Evolutionary conservation across 345 rosid species (phyloP).

Genomic region (Triadica sebifera): DNA sequence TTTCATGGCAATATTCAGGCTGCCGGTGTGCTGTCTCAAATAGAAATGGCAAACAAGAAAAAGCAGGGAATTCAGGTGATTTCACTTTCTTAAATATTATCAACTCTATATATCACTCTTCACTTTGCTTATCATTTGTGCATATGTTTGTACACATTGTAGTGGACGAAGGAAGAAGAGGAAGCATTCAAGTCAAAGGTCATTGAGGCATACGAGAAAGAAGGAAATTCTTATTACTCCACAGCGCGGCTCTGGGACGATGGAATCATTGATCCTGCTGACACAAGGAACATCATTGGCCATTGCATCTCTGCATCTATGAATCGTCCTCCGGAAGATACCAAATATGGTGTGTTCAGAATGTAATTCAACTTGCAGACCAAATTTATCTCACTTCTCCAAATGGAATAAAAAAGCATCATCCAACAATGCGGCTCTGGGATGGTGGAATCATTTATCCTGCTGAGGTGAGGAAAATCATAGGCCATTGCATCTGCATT

Average conservation of each 20-base stretch:
- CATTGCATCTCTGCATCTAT: constrained; percentile 68
- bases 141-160: constrained; percentile 13
- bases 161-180: constrained; percentile 84
- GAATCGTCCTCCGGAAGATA: constrained; percentile 58
- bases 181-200: constrained; percentile 69
- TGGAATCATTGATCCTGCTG: constrained; percentile 91
- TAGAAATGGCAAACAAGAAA: constrained; percentile 83
- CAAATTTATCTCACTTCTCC: neutral
- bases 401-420: constrained; percentile 22
- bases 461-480: constrained; percentile 70
- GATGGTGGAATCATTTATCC: constrained; percentile 94
- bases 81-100: neutral
- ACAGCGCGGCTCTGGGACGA: constrained; percentile 97
- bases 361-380: constrained; percentile 44
- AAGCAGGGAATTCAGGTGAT: constrained; percentile 76
- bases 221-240: constrained; percentile 78
- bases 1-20: constrained; percentile 50
- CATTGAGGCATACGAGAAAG: constrained; percentile 72
- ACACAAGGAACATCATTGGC: constrained; percentile 67
- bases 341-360: constrained; percentile 81
- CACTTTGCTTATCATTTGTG: neutral
- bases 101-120: neutral
- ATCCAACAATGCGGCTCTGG: constrained; percentile 92
- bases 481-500: constrained; percentile 73
- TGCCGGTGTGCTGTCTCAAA: constrained; percentile 89